Base-by-base conservation (phyloP, 2,329 filamentous ascomycete species). In the Cladobotryum protrusum region DNA sequence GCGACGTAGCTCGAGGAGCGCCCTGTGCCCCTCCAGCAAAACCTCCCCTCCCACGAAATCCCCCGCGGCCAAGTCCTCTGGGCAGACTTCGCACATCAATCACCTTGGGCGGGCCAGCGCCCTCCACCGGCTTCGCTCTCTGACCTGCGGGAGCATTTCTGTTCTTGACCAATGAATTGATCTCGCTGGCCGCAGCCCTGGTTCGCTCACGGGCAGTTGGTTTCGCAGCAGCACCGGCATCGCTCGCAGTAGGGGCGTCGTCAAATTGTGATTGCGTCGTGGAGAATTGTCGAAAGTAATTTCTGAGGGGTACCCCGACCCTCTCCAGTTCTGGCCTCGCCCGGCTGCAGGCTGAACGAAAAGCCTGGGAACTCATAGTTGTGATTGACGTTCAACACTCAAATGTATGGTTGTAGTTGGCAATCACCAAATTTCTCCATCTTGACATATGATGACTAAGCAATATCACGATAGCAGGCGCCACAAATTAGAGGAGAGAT, bases 31-130 rank as follows among this genome's bases (percentile, higher is more conserved):
- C 5, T 4, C 59, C 58, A 12, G 56, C 52, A 14, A 59, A 50
- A 12, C 60, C 59, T n/a, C 61, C 63, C 40, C 59, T 56, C 17
- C 61, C 58, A 17, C 62, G 56, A 35, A 48, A 36, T 15, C 59
- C 44, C 3, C 60, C 58, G 14, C 35, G 35, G 14, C 35, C 50
- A 5, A 41, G 18, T 17, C 66, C 63, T 34, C 61, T 54, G 6
- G 67, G 69, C 12, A 73, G 58, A 49, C 59, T 71, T 49, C 61
- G 64, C 48, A 74, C 57, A 49, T 71, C 69, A 43, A 75, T 62
- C 14, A 74, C 59, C 51, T 65, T 69, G 19, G 66, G 63, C 34
- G 55, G 54, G 13, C 57, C 56, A 14, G 51, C 20, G 24, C 46
- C 50, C 32, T 37, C 29, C 20, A 39, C 36, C 6, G 24, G 37